Percentiles rank a stretch among this genome's conserved stretches.
These are phyloP conservation scores for Talaromyces adpressus DNA, from an alignment of 495 filamentous ascomycete genomes.

Conservation along the genomic window DNA sequence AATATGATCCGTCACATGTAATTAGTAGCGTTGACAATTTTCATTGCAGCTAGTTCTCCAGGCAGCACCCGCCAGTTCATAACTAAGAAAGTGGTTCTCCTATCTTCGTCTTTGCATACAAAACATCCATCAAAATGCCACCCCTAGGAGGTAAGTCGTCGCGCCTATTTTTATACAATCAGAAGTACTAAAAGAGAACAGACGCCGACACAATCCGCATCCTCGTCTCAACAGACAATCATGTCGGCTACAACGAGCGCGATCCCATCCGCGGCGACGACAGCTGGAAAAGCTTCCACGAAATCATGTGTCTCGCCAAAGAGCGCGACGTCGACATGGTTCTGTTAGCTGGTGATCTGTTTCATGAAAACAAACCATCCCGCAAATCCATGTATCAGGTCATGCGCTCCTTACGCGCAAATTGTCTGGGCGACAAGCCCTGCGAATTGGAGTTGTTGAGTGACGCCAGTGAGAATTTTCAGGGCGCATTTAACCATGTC, in stretches of 20 bases:
- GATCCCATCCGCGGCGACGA: constrained; percentile 91
- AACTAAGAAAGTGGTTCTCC: background rate
- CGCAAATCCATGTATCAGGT: constrained; percentile 95
- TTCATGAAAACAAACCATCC: constrained; percentile 98
- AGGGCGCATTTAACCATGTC: constrained; percentile 78
- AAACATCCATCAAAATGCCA: constrained; percentile 7
- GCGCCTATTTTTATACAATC: background rate
- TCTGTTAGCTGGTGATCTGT: constrained; percentile 86
- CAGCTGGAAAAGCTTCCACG: constrained; percentile 94
- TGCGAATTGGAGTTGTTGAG: constrained; percentile 94
- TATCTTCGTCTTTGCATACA: background rate
- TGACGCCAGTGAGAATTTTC: constrained; percentile 83
- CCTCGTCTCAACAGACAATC: constrained; percentile 88
- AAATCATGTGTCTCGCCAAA: constrained; percentile 87
- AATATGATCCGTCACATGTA: background rate
- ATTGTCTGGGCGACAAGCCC: constrained; percentile 90
- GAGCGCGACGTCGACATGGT: constrained; percentile 94
- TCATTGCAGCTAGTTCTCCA: background rate
- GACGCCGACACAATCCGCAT: constrained; percentile 90
- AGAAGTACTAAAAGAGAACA: constrained; percentile 17
- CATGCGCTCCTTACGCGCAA: constrained; percentile 85
- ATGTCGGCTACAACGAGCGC: constrained; percentile 94
- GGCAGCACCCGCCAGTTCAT: constrained; percentile 1
- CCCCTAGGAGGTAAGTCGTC: background rate
- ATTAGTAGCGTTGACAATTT: background rate